A percentile compares a stretch with the other conserved stretches of the same genome.
These are phyloP conservation scores for Glomus cerebriforme DNA, from an alignment of 192 early-diverging fungal species.

Conservation along the genomic window DNA sequence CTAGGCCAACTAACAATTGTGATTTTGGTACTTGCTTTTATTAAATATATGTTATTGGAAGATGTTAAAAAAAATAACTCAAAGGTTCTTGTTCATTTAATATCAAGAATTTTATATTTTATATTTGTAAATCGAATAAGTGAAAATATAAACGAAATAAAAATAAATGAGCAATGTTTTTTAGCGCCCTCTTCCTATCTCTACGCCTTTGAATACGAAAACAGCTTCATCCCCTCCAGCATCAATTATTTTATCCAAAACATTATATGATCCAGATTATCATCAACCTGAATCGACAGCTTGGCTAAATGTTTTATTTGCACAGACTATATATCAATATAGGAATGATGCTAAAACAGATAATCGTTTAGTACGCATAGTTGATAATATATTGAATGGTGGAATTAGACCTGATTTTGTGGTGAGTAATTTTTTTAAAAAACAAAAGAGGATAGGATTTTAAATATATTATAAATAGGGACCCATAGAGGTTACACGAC, in stretches of 20 bases:
- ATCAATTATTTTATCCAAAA: slow-evolving; percentile 57
- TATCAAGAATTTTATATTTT: not conserved
- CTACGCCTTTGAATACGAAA: slow-evolving; percentile 46
- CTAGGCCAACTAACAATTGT: slow-evolving; percentile 53
- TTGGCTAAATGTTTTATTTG: slow-evolving; percentile 84
- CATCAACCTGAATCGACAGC: slow-evolving; percentile 71
- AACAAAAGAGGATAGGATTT: not conserved
- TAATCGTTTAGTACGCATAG: slow-evolving; percentile 58
- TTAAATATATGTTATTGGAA: slow-evolving; percentile 57
- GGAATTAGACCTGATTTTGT: slow-evolving; percentile 68
- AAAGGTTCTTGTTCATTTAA: slow-evolving; percentile 31
- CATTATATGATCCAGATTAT: slow-evolving; percentile 55
- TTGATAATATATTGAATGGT: slow-evolving; percentile 74
- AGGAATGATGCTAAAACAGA: slow-evolving; percentile 71
- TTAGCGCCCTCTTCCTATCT: slow-evolving; percentile 39
- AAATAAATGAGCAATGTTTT: slow-evolving; percentile 1
- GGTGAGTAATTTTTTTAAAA: slow-evolving; percentile 53
- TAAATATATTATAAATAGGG: slow-evolving; percentile 40
- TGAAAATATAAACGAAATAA: not conserved
- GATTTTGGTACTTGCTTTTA: slow-evolving; percentile 48
- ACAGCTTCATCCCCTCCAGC: slow-evolving; percentile 58
- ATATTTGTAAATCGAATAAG: not conserved
- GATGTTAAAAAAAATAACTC: slow-evolving; percentile 41
- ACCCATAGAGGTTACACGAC: slow-evolving; percentile 57
- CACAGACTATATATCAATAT: slow-evolving; percentile 74